phyloP scores from a whole-genome alignment of 768 basidiomycete species.

The Leccinum longicurvipes region DNA sequence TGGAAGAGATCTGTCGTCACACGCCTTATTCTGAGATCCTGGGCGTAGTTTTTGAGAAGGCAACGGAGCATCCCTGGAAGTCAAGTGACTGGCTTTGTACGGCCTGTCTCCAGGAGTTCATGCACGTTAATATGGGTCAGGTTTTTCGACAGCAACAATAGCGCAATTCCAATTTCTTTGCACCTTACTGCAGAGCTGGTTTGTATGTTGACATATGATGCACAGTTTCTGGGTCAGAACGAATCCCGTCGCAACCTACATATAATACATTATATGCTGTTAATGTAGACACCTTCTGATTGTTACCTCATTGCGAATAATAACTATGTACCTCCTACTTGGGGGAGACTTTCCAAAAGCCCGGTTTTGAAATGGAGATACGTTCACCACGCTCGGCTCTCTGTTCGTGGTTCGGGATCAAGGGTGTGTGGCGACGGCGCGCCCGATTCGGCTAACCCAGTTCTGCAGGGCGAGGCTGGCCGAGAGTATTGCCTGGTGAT shows the following conservation, averaged over 20 bases:
- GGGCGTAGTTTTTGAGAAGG: neutral
- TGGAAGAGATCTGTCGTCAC: neutral
- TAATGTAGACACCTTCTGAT: neutral
- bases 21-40: neutral
- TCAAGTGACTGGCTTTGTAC: neutral
- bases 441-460: too few relatives aligned
- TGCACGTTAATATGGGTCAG: neutral
- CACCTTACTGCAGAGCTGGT: neutral
- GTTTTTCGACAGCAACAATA: neutral
- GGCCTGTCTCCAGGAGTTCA: neutral
- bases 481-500: too few relatives aligned
- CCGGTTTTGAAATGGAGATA: too few relatives aligned
- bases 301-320: neutral
- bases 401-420: too few relatives aligned
- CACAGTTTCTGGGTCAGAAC: neutral
- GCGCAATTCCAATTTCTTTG: neutral
- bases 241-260: neutral
- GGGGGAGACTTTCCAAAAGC: too few relatives aligned
- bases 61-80: neutral
- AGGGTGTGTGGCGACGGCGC: too few relatives aligned
- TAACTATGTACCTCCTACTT: too few relatives aligned
- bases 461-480: too few relatives aligned
- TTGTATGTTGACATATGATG: neutral
- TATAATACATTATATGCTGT: neutral
- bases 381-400: too few relatives aligned